These are phyloP conservation scores for Punctularia strigosozonata DNA, from an alignment of 768 basidiomycete species.

Conservation along the genomic window DNA sequence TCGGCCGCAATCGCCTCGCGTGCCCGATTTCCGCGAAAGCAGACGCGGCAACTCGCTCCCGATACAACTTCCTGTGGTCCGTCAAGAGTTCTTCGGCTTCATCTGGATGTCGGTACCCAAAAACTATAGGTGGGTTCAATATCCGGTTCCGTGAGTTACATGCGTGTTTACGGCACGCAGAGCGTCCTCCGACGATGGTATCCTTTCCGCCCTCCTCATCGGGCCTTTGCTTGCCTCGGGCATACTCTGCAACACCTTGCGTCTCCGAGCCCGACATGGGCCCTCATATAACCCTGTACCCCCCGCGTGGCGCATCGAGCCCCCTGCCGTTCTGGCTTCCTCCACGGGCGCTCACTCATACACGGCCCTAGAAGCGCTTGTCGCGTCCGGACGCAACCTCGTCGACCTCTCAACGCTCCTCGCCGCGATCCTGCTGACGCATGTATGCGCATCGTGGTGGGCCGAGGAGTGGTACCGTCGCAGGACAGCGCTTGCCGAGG, in stretches of 20 bases:
- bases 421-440: slow-evolving; percentile 66
- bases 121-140: slow-evolving; percentile 55
- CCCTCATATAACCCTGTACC: slow-evolving; percentile 28
- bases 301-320: slow-evolving; percentile 68
- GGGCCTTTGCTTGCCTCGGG: slow-evolving; percentile 72
- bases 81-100: slow-evolving; percentile 49
- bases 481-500: slow-evolving; percentile 35
- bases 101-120: slow-evolving; percentile 89
- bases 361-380: slow-evolving; percentile 39
- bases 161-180: slow-evolving; percentile 22
- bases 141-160: background rate
- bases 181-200: slow-evolving; percentile 77
- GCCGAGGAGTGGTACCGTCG: slow-evolving; percentile 43
- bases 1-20: slow-evolving; percentile 38
- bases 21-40: slow-evolving; percentile 32
- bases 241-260: slow-evolving; percentile 39
- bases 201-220: slow-evolving; percentile 72
- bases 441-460: slow-evolving; percentile 70
- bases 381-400: slow-evolving; percentile 62
- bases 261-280: slow-evolving; percentile 12
- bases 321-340: slow-evolving; percentile 49
- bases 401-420: slow-evolving; percentile 75
- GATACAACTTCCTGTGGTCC: slow-evolving; percentile 13
- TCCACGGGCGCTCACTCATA: slow-evolving; percentile 26
- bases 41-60: slow-evolving; percentile 22